phyloP scores from a whole-genome alignment of 306 rosid genomes.

The Fragaria ananassa region DNA sequence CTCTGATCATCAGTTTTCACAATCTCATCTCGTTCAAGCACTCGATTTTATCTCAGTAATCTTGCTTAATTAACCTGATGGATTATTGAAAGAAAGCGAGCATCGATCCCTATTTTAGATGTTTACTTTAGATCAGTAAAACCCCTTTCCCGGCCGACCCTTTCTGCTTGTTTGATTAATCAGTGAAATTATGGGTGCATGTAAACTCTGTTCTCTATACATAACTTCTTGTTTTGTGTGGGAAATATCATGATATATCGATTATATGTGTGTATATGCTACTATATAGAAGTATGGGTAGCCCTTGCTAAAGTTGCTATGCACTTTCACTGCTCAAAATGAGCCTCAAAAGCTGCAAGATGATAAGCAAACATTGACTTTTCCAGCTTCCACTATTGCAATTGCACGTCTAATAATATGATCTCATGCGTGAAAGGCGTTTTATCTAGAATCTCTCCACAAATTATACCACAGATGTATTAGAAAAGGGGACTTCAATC shows the following conservation, averaged over 20 bases:
- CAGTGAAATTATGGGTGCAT: constrained; percentile 13
- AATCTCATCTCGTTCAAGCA: neutral
- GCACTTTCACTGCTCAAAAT: constrained; percentile 4
- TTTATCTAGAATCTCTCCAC: no score
- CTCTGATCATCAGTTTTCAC: neutral
- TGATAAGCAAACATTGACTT: constrained; percentile 12
- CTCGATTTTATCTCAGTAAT: neutral
- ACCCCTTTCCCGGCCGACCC: neutral
- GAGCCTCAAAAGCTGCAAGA: constrained; percentile 27
- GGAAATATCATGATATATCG: neutral
- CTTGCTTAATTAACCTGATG: neutral
- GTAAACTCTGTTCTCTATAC: neutral
- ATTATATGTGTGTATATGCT: neutral
- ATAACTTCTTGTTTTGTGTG: neutral
- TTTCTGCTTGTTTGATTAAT: neutral
- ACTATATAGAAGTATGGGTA: constrained; percentile 15
- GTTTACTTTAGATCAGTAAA: neutral
- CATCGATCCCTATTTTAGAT: no score
- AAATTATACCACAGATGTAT: no score
- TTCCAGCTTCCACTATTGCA: constrained; percentile 17
- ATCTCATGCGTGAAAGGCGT: no score
- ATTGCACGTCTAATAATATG: neutral
- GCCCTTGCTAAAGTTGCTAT: constrained; percentile 5
- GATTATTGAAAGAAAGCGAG: neutral
- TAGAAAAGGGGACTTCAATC: no score